These are phyloP conservation scores for Ziziphus jujuba DNA, from an alignment of 306 rosid genomes.

Conservation along the genomic window DNA sequence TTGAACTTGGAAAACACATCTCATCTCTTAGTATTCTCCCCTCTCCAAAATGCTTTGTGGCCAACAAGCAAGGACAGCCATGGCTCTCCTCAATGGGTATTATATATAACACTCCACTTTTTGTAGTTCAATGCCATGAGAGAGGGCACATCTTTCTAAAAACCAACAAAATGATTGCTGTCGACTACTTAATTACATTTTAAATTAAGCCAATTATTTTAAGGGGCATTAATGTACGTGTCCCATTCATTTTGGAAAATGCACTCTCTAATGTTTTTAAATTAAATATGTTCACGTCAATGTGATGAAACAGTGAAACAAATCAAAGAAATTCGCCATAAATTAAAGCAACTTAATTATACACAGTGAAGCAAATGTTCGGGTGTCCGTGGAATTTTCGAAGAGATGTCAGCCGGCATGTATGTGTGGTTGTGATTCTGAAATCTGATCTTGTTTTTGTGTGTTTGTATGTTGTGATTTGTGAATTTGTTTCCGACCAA, in stretches of 20 bases:
- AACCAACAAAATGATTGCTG: slow-evolving; percentile 4
- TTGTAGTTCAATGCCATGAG: slow-evolving; percentile 1
- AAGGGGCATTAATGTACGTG: neutral
- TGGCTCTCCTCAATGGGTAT: neutral
- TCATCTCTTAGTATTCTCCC: neutral
- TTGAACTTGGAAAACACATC: neutral
- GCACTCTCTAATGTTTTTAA: neutral
- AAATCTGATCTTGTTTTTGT: too few relatives aligned
- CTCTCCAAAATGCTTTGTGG: neutral
- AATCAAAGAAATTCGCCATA: neutral
- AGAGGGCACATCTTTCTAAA: slow-evolving; percentile 1
- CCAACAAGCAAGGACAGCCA: slow-evolving; percentile 1
- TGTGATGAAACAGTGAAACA: neutral
- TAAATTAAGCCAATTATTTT: neutral
- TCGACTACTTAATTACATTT: neutral
- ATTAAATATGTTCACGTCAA: neutral
- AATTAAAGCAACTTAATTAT: neutral
- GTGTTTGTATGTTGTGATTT: too few relatives aligned
- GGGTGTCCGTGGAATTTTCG: too few relatives aligned
- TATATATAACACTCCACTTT: neutral
- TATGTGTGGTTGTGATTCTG: too few relatives aligned
- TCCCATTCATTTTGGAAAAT: neutral
- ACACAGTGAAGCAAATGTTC: too few relatives aligned
- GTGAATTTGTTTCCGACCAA: too few relatives aligned
- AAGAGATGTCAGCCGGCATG: too few relatives aligned